These are phyloP conservation scores for Cucumis hystrix DNA, from an alignment of 306 rosid genomes.

Conservation along the genomic window DNA sequence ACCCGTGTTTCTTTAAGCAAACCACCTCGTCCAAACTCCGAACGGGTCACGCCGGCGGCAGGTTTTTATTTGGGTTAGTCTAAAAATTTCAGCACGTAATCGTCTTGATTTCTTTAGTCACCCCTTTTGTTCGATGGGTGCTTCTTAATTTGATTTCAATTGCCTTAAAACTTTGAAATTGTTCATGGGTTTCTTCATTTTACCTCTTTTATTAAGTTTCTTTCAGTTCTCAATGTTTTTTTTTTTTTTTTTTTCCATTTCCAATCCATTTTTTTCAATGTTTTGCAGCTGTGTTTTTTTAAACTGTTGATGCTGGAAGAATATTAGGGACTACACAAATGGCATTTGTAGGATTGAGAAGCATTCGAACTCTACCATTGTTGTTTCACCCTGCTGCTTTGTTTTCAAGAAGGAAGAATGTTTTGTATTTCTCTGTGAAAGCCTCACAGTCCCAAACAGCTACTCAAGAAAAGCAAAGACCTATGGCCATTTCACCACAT, in stretches of 20 bases:
- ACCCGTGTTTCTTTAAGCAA: background rate
- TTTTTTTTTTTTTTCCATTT: background rate
- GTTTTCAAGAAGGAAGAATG: constrained; percentile 21
- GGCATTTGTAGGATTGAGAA: constrained; percentile 56
- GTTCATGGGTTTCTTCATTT: background rate
- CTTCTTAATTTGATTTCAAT: background rate
- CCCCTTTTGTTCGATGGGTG: background rate
- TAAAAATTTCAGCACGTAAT: background rate
- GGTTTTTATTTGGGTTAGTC: background rate
- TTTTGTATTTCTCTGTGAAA: constrained; percentile 36
- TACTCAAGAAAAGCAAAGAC: constrained; percentile 35
- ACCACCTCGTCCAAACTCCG: background rate
- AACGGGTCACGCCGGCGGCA: background rate
- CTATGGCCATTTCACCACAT: constrained; percentile 32
- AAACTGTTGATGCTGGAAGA: background rate
- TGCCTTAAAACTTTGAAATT: background rate
- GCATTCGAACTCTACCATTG: constrained; percentile 43
- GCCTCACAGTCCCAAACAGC: constrained; percentile 48
- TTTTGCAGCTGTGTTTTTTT: background rate
- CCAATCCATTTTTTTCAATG: background rate
- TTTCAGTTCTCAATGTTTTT: background rate
- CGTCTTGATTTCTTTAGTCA: background rate
- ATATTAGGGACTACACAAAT: constrained; percentile 15
- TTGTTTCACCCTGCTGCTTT: constrained; percentile 35
- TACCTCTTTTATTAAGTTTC: background rate